phyloP scores from a whole-genome alignment of 805 yeast genomes.

The Wickerhamomyces strasburgensis region DNA sequence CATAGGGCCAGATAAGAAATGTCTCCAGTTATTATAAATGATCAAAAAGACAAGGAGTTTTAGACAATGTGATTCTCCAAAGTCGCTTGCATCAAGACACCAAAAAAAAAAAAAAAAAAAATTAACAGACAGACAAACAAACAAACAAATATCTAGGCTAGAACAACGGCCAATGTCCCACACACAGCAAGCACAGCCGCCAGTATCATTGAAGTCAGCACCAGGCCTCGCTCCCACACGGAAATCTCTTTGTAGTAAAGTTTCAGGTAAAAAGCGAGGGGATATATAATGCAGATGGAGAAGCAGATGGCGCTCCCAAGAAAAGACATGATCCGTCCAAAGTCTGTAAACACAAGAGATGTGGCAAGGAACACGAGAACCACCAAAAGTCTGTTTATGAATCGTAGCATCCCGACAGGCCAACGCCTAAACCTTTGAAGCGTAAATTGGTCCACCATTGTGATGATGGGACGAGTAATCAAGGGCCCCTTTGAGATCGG shows the following conservation, averaged over 20 bases:
- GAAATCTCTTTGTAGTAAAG: slow-evolving; percentile 37
- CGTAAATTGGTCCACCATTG: slow-evolving; percentile 46
- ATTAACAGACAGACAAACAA: slow-evolving; percentile 4
- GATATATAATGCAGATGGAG: slow-evolving; percentile 66
- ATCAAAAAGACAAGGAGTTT: too few species aligned
- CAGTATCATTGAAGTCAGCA: slow-evolving; percentile 5
- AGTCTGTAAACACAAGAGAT: slow-evolving; percentile 59
- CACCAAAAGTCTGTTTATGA: slow-evolving; percentile 18
- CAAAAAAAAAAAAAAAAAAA: slow-evolving; percentile 1
- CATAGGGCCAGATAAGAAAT: not conserved
- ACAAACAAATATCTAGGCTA: slow-evolving; percentile 9
- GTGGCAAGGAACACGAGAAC: slow-evolving; percentile 38
- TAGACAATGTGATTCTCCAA: too few species aligned
- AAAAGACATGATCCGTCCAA: slow-evolving; percentile 69
- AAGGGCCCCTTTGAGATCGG: slow-evolving; percentile 78
- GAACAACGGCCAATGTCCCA: slow-evolving; percentile 24
- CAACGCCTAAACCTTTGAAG: slow-evolving; percentile 2
- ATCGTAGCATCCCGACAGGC: not conserved
- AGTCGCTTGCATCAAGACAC: too few species aligned
- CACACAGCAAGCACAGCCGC: slow-evolving; percentile 13
- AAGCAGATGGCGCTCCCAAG: slow-evolving; percentile 72
- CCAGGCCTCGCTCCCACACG: slow-evolving; percentile 19
- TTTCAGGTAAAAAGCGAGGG: slow-evolving; percentile 57
- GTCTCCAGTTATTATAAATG: not conserved
- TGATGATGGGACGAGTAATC: slow-evolving; percentile 64